A percentile compares a stretch with the other conserved stretches of the same genome.
These are phyloP conservation scores for Aureobasidium sp. DNA, from an alignment of 2,329 filamentous ascomycete species.

Conservation along the genomic window DNA sequence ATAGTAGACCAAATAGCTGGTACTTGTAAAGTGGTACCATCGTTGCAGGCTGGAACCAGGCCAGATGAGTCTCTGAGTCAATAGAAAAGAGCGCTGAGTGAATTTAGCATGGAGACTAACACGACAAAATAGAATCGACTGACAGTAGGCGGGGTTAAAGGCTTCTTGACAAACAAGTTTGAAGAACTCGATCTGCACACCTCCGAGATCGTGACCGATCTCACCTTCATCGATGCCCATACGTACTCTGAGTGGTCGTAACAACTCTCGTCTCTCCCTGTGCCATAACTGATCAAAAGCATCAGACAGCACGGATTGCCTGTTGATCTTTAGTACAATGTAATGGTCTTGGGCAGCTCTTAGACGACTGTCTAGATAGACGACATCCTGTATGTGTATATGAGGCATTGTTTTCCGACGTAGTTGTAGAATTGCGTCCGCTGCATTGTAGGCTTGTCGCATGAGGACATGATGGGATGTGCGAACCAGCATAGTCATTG, in stretches of 20 bases:
- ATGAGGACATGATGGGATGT: constrained; percentile 81
- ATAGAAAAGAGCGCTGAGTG: constrained; percentile 60
- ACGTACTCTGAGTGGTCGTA: constrained; percentile 79
- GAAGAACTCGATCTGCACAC: constrained; percentile 96
- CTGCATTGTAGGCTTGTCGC: constrained; percentile 35
- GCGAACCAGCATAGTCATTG: constrained; percentile 75
- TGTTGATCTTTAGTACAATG: constrained; percentile 35
- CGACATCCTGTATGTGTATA: neutral
- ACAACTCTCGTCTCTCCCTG: constrained; percentile 68
- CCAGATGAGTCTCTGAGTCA: constrained; percentile 66
- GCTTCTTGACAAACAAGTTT: constrained; percentile 72
- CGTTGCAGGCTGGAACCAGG: constrained; percentile 80
- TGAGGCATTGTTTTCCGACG: constrained; percentile 10
- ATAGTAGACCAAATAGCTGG: constrained; percentile 74
- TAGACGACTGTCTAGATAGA: constrained; percentile 24
- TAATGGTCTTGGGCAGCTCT: constrained; percentile 30
- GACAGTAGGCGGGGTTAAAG: constrained; percentile 65
- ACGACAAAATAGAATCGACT: constrained; percentile 18
- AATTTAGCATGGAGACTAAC: neutral
- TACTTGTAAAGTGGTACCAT: constrained; percentile 82
- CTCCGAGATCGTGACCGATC: constrained; percentile 85
- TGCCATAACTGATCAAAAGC: constrained; percentile 81
- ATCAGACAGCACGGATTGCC: constrained; percentile 32
- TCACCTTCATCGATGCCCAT: constrained; percentile 72
- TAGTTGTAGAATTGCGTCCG: constrained; percentile 6